A percentile compares a stretch with the other conserved stretches of the same genome.
Conservation (phyloP, 2,329 filamentous ascomycete genomes). For the Talaromyces funiculosus region DNA sequence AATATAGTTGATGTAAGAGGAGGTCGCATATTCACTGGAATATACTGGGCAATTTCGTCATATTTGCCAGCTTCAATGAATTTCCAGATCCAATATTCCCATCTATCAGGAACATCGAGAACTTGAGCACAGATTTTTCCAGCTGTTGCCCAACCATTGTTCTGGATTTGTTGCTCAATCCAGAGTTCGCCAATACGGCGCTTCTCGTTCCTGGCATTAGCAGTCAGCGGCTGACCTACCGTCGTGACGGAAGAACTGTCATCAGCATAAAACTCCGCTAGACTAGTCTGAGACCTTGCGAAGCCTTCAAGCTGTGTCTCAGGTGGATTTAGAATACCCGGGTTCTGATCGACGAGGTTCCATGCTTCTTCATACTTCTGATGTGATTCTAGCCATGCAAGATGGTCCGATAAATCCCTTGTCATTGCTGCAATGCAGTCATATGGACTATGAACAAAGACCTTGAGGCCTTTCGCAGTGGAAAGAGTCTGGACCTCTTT, state of each 20-base stretch:
- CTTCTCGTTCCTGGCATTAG: constrained; percentile 77
- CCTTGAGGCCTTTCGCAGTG: constrained; percentile 60
- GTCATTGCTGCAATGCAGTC: constrained; percentile 92
- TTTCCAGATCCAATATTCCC: constrained; percentile 94
- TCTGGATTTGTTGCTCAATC: constrained; percentile 76
- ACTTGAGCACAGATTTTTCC: constrained; percentile 79
- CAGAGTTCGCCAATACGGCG: constrained; percentile 85
- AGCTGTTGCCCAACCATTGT: constrained; percentile 69
- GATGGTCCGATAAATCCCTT: constrained; percentile 76
- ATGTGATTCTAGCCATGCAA: constrained; percentile 78
- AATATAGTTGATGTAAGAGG: constrained; percentile 77
- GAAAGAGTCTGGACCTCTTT: constrained; percentile 46
- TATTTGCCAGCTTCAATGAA: constrained; percentile 83
- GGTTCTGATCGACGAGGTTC: constrained; percentile 82
- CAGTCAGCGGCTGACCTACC: constrained; percentile 53
- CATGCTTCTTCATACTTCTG: constrained; percentile 79
- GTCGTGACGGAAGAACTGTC: constrained; percentile 61
- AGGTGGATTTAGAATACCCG: constrained; percentile 55
- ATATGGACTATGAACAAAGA: constrained; percentile 94
- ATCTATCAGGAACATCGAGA: constrained; percentile 68
- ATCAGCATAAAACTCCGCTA: constrained; percentile 67
- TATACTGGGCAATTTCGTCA: constrained; percentile 80
- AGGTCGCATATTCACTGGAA: constrained; percentile 73
- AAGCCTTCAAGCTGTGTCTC: constrained; percentile 30
- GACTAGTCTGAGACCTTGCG: constrained; percentile 36